A percentile compares a stretch with the other conserved stretches of the same genome.
Evolutionary conservation across 2,329 filamentous ascomycete genomes (phyloP).

Genomic region (Drechslerella stenobrocha): DNA sequence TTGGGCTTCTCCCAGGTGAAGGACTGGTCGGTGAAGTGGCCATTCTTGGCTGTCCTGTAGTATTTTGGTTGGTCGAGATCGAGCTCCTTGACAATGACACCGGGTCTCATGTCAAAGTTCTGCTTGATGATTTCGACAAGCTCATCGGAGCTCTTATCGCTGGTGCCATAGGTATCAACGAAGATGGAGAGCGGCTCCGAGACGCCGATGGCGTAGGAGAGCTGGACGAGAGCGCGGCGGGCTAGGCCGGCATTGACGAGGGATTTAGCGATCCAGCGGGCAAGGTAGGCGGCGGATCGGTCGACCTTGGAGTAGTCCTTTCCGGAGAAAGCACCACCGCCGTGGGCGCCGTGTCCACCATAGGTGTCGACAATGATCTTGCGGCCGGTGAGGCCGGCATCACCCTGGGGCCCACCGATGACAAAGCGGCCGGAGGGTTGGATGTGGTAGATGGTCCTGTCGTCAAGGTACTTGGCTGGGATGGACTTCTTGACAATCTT

Average conservation of each 20-base stretch:
- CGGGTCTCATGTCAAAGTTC: conserved; percentile 97
- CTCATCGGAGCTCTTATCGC: conserved; percentile 82
- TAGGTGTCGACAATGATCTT: conserved; percentile 99
- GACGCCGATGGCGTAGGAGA: conserved; percentile 99
- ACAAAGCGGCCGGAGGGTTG: conserved; percentile 98
- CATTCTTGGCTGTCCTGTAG: conserved; percentile 98
- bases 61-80: conserved; percentile 96
- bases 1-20: conserved; percentile 99
- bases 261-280: conserved; percentile 98
- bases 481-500: conserved; percentile 97
- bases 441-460: conserved; percentile 95
- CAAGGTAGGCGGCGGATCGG: conserved; percentile 94
- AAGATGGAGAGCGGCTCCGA: conserved; percentile 97
- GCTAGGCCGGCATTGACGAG: conserved; percentile 85
- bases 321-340: conserved; percentile 99
- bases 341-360: conserved; percentile 99
- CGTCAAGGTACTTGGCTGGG: conserved; percentile 86
- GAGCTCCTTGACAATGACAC: conserved; percentile 97
- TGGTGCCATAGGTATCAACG: conserved; percentile 97
- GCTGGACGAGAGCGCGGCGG: conserved; percentile 91
- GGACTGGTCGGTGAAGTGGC: conserved; percentile 97
- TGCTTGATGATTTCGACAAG: conserved; percentile 89
- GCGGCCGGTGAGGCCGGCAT: conserved; percentile 95
- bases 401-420: conserved; percentile 98
- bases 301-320: conserved; percentile 99